phyloP scores from a whole-genome alignment of 2,329 filamentous ascomycete genomes.

The Ciborinia camelliae region DNA sequence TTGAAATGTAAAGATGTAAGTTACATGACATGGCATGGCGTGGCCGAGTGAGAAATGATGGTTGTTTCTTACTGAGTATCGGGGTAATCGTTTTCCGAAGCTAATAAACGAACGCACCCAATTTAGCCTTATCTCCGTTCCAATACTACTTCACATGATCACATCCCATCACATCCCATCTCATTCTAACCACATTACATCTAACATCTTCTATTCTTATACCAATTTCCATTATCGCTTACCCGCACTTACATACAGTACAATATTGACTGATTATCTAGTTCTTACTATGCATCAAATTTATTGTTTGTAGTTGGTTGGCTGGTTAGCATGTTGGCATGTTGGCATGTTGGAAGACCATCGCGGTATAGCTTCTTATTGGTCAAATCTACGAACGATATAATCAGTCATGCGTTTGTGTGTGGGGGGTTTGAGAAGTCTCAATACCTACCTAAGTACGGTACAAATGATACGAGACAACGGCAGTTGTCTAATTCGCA shows the following conservation, averaged over 20 bases:
- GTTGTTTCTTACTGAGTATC: conserved; percentile 11
- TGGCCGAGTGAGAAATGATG: neutral
- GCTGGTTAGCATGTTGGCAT: neutral
- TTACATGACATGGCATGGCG: too few relatives aligned
- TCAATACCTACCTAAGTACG: too few relatives aligned
- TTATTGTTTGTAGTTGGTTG: neutral
- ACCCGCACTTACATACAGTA: too few relatives aligned
- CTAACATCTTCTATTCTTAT: neutral
- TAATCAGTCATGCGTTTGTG: neutral
- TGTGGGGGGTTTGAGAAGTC: neutral
- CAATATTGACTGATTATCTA: neutral
- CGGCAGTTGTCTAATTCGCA: conserved; percentile 14
- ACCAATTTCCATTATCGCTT: neutral
- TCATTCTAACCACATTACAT: neutral
- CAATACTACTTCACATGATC: conserved; percentile 3
- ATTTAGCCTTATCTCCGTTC: neutral
- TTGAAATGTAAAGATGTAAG: conserved; percentile 3
- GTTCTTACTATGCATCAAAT: neutral
- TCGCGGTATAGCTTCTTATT: neutral
- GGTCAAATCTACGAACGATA: neutral
- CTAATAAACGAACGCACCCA: neutral
- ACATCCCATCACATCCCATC: neutral
- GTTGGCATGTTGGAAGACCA: neutral
- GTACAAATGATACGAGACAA: neutral
- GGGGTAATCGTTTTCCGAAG: conserved; percentile 2